Percentiles rank a stretch among this genome's conserved stretches.
phyloP scores from a whole-genome alignment of 1,284 basidiomycete genomes.

The Cutaneotrichosporon sp. region DNA sequence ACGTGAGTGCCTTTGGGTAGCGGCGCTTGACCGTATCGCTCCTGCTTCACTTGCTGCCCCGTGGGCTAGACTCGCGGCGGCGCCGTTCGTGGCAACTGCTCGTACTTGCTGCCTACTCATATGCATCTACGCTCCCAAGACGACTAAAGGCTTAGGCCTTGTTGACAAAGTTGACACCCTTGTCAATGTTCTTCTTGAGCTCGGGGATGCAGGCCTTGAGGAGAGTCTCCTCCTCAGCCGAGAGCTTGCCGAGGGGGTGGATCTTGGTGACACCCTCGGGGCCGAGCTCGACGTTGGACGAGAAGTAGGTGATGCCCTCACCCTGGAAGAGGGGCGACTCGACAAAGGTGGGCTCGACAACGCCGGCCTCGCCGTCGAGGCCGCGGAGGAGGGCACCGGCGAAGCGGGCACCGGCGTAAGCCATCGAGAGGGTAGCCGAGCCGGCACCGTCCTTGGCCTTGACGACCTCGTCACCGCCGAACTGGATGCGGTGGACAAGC shows the following conservation, averaged over 20 bases:
- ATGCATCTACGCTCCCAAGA: background rate
- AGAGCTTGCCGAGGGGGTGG: conserved; percentile 72
- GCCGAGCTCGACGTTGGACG: conserved; percentile 78
- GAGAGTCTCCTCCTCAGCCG: conserved; percentile 79
- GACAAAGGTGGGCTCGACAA: conserved; percentile 83
- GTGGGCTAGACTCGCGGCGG: no score
- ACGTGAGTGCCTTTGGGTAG: no score
- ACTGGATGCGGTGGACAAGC: conserved; percentile 88
- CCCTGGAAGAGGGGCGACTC: conserved; percentile 73
- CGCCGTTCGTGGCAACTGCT: no score
- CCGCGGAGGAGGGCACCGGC: conserved; percentile 76
- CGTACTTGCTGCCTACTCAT: background rate
- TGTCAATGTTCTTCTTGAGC: conserved; percentile 95
- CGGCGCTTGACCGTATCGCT: no score
- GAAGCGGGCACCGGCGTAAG: conserved; percentile 84
- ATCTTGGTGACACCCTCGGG: conserved; percentile 88
- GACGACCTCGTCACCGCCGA: conserved; percentile 90
- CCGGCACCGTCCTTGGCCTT: conserved; percentile 88
- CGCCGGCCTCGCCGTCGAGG: conserved; percentile 82
- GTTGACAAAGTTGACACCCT: conserved; percentile 77
- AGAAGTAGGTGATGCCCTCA: conserved; percentile 82
- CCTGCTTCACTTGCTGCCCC: no score
- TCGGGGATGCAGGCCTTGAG: conserved; percentile 86
- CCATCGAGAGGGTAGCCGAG: conserved; percentile 86
- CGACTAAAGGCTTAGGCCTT: background rate